phyloP scores from a whole-genome alignment of 2,329 filamentous ascomycete species.

The Verticillium nubilum region DNA sequence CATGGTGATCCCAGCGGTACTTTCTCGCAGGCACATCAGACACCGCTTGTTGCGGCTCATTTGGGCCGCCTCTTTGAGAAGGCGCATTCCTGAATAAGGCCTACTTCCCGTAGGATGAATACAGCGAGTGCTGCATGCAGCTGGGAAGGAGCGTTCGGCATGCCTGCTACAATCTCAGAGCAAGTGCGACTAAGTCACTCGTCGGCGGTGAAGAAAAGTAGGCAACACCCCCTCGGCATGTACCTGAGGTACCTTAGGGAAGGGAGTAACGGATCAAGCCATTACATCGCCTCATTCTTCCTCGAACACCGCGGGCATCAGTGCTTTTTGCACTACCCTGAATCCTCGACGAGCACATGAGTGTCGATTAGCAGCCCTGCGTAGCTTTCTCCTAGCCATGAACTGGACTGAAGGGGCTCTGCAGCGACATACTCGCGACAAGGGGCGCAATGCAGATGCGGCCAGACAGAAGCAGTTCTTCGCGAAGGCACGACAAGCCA shows the following conservation, averaged over 20 bases:
- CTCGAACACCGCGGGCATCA: neutral
- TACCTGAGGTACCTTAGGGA: neutral
- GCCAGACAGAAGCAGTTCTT: conserved; percentile 32
- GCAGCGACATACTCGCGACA: conserved; percentile 27
- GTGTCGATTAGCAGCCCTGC: neutral
- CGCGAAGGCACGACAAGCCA: conserved; percentile 23
- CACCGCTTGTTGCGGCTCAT: neutral
- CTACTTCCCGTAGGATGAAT: neutral
- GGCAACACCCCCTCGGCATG: too few relatives aligned
- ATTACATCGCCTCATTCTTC: neutral
- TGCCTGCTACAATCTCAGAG: neutral
- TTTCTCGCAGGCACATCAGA: neutral
- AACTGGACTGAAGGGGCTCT: conserved; percentile 36
- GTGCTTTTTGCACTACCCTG: neutral
- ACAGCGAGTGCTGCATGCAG: neutral
- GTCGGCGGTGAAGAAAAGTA: neutral
- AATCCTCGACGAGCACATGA: neutral
- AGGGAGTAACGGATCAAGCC: neutral
- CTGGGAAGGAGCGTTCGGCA: neutral
- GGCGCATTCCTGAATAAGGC: neutral
- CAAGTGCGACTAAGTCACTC: neutral
- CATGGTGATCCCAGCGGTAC: neutral
- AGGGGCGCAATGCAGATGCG: conserved; percentile 24
- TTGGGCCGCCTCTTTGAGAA: neutral
- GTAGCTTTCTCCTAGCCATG: conserved; percentile 19